Conservation (phyloP, 495 filamentous ascomycete genomes). For the Penicillium dipodomyicola region DNA sequence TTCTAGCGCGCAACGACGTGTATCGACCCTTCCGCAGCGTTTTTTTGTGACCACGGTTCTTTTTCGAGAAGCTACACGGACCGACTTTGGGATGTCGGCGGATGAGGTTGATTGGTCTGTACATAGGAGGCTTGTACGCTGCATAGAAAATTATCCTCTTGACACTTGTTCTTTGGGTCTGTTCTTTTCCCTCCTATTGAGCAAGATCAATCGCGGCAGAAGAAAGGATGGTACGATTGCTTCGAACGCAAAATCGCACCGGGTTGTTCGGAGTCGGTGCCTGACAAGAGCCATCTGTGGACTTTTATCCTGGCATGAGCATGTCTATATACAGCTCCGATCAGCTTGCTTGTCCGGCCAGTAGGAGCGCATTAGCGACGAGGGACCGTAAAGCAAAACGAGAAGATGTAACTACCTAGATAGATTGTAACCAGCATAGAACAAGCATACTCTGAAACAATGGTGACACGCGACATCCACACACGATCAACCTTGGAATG, state of each 20-base stretch:
- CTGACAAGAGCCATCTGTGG: not conserved
- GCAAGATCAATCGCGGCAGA: not conserved
- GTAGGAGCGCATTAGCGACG: not conserved
- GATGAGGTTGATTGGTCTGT: constrained; percentile 36
- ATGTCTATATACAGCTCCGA: not conserved
- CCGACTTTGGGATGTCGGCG: constrained; percentile 16
- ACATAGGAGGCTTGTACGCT: constrained; percentile 48
- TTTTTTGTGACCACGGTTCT: constrained; percentile 7
- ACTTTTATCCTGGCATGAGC: not conserved
- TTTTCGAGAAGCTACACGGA: constrained; percentile 17
- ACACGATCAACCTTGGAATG: not conserved
- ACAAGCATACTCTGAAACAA: not conserved
- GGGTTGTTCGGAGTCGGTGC: not conserved
- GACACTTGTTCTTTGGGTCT: constrained; percentile 4
- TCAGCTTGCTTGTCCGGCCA: not conserved
- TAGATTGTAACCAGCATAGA: not conserved
- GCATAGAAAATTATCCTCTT: constrained; percentile 34
- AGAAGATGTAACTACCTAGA: not conserved
- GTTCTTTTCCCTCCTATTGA: not conserved
- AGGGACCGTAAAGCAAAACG: not conserved
- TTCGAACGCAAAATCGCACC: not conserved
- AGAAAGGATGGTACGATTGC: not conserved
- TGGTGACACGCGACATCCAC: not conserved
- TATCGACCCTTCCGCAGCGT: constrained; percentile 7
- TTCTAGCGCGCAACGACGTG: constrained; percentile 6